A percentile compares a stretch with the other conserved stretches of the same genome.
Evolutionary conservation across 805 yeast genomes (phyloP).

Genomic region (Ogataea trehalophila): DNA sequence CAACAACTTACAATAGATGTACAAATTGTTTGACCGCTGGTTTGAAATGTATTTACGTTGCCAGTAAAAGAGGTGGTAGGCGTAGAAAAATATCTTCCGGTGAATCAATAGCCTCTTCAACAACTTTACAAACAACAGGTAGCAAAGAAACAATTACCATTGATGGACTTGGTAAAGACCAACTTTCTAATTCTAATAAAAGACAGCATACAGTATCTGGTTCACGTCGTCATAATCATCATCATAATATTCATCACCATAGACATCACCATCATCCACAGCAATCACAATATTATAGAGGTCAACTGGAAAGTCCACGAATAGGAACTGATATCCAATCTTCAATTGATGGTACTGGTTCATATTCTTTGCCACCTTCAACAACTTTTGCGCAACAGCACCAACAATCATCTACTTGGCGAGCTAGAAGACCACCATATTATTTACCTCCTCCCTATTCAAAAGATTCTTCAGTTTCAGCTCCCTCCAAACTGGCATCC

Average conservation of each 20-base stretch:
- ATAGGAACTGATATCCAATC: too few relatives aligned
- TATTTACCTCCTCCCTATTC: background rate
- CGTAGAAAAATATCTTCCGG: slow-evolving; percentile 30
- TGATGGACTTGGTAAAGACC: background rate
- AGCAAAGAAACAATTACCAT: background rate
- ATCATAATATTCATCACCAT: too few relatives aligned
- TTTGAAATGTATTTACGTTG: slow-evolving; percentile 50
- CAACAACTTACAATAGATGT: slow-evolving; percentile 33
- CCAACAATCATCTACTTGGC: background rate
- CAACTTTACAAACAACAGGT: background rate
- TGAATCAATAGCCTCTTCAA: slow-evolving; percentile 4
- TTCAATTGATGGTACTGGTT: too few relatives aligned
- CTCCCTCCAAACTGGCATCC: background rate
- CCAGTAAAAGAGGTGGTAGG: slow-evolving; percentile 54
- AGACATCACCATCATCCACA: too few relatives aligned
- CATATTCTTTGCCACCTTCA: background rate
- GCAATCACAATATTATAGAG: too few relatives aligned
- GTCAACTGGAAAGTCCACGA: too few relatives aligned
- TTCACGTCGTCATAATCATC: too few relatives aligned
- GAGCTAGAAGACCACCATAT: background rate
- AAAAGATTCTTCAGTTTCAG: background rate
- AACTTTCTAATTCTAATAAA: too few relatives aligned
- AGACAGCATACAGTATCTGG: too few relatives aligned
- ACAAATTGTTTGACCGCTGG: slow-evolving; percentile 45
- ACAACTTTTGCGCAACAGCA: background rate